Evolutionary conservation across 1,284 basidiomycete genomes (phyloP).

Genomic region (Trichosporon sp.): DNA sequence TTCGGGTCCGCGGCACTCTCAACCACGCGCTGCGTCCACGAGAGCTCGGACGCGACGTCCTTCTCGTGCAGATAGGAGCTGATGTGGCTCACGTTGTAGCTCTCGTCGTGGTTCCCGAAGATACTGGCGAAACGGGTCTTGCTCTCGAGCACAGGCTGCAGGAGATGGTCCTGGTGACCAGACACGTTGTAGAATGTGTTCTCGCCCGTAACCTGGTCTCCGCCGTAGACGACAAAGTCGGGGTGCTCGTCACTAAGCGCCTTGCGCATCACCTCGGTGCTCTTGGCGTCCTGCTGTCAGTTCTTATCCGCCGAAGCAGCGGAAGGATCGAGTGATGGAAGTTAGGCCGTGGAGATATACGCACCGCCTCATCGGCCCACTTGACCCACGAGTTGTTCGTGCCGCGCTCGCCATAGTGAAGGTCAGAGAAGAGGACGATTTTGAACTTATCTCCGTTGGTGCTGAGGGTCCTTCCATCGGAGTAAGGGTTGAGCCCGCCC

Average conservation of each 20-base stretch:
- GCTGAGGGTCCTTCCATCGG: slow-evolving; percentile 28
- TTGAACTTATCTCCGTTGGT: slow-evolving; percentile 32
- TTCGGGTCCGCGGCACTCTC: slow-evolving; percentile 21
- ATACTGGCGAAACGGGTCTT: slow-evolving; percentile 30
- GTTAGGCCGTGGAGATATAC: neutral
- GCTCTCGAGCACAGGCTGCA: slow-evolving; percentile 26
- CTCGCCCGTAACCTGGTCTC: slow-evolving; percentile 39
- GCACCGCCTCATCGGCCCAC: slow-evolving; percentile 29
- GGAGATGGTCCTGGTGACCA: slow-evolving; percentile 30
- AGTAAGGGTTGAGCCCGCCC: slow-evolving; percentile 23
- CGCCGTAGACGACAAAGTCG: slow-evolving; percentile 35
- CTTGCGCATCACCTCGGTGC: slow-evolving; percentile 28
- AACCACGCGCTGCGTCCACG: slow-evolving; percentile 20
- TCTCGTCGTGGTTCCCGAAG: slow-evolving; percentile 40
- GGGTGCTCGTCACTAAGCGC: slow-evolving; percentile 34
- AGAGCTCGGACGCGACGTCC: neutral
- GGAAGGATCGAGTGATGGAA: too few species aligned
- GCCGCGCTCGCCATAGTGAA: slow-evolving; percentile 39
- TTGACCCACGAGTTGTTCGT: slow-evolving; percentile 27
- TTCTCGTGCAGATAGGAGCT: slow-evolving; percentile 18
- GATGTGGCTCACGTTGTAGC: slow-evolving; percentile 35
- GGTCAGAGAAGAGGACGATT: slow-evolving; percentile 33
- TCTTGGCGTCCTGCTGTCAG: slow-evolving; percentile 31
- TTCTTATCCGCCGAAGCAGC: too few species aligned
- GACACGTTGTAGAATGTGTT: slow-evolving; percentile 36